Conservation (phyloP, 1,284 basidiomycete species). For the Tylopilus orsonianus region DNA sequence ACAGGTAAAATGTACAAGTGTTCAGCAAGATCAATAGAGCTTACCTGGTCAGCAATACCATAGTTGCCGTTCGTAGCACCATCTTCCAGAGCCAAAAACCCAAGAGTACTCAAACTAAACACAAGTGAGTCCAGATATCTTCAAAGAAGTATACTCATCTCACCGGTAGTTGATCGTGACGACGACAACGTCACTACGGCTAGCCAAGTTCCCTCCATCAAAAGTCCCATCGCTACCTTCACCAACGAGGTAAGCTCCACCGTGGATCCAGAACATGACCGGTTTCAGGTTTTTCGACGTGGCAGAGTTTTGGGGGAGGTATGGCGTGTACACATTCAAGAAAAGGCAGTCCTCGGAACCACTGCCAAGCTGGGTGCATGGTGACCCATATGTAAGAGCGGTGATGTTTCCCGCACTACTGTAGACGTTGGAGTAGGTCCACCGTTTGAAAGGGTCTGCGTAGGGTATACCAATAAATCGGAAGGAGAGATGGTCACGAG, state of each 20-base stretch:
- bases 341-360: constrained; percentile 37
- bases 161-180: constrained; percentile 46
- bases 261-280: constrained; percentile 43
- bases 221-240: constrained; percentile 38
- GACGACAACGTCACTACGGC: constrained; percentile 45
- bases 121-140: neutral
- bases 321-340: constrained; percentile 42
- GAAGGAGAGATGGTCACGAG: constrained; percentile 29
- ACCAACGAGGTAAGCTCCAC: constrained; percentile 41
- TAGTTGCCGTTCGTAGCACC: constrained; percentile 16
- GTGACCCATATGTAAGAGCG: constrained; percentile 32
- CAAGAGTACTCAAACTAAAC: constrained; percentile 13
- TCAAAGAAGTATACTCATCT: neutral
- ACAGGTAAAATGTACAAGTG: neutral
- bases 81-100: constrained; percentile 12
- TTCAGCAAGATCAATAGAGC: neutral
- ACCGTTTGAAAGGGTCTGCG: constrained; percentile 28
- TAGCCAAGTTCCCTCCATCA: constrained; percentile 44
- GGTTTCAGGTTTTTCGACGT: constrained; percentile 31
- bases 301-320: constrained; percentile 19
- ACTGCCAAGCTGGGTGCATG: constrained; percentile 27
- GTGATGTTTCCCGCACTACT: constrained; percentile 22
- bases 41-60: constrained; percentile 15
- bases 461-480: constrained; percentile 32
- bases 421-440: constrained; percentile 25